Conservation (phyloP, 2,329 filamentous ascomycete species). For the Purpureocillium lavendulum region DNA sequence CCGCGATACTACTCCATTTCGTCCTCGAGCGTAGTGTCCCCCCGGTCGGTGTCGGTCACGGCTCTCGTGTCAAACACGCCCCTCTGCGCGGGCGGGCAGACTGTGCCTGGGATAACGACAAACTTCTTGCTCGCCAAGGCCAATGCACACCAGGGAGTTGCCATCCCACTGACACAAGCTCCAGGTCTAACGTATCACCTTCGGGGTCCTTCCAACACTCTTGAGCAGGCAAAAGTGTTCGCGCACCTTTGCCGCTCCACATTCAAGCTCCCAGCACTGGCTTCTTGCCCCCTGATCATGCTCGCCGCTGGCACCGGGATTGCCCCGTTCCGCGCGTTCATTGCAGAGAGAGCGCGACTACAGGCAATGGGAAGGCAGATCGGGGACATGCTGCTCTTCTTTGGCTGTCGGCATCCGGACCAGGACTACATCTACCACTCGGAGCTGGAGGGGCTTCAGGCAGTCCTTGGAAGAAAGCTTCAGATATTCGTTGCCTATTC, state of each 20-base stretch:
- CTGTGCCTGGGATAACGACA: neutral
- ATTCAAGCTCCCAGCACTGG: slow-evolving; percentile 35
- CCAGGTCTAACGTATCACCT: neutral
- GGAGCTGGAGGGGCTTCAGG: slow-evolving; percentile 16
- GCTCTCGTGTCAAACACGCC: neutral
- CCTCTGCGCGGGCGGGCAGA: neutral
- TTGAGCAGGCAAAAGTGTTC: slow-evolving; percentile 5
- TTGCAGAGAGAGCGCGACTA: slow-evolving; percentile 14
- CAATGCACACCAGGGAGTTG: neutral
- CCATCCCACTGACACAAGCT: neutral
- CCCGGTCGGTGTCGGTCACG: slow-evolving; percentile 6
- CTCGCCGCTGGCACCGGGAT: slow-evolving; percentile 41
- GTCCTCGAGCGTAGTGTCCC: slow-evolving; percentile 35
- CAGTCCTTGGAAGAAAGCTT: slow-evolving; percentile 12
- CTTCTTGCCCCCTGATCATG: slow-evolving; percentile 40
- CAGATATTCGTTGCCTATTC: no score
- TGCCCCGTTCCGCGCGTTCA: slow-evolving; percentile 27
- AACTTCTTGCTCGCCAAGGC: neutral
- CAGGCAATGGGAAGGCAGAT: slow-evolving; percentile 12
- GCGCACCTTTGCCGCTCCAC: slow-evolving; percentile 16
- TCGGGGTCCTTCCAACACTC: neutral
- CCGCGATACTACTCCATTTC: slow-evolving; percentile 56
- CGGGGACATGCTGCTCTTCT: slow-evolving; percentile 35
- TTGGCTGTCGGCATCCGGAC: slow-evolving; percentile 46
- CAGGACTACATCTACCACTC: slow-evolving; percentile 48